Evolutionary conservation across 2,329 filamentous ascomycete species (phyloP).

Genomic region (Xylaria sp.): DNA sequence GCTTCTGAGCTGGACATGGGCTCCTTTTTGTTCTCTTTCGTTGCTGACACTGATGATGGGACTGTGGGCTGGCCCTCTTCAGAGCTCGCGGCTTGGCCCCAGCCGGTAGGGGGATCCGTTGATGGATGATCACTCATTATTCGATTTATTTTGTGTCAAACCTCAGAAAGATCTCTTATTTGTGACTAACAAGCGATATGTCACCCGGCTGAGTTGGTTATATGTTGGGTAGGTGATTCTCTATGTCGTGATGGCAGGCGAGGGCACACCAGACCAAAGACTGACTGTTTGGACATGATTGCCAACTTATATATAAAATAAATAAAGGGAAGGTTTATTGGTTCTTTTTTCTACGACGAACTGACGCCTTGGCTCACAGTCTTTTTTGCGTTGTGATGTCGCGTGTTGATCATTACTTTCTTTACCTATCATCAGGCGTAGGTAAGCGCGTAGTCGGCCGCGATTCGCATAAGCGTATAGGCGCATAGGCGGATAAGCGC

Average conservation of each 20-base stretch:
- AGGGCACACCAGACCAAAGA: background rate
- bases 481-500: background rate
- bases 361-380: too few relatives aligned
- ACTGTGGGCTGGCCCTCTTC: background rate
- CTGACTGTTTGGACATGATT: background rate
- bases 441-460: conserved; percentile 4
- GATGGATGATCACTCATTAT: background rate
- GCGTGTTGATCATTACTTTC: too few relatives aligned
- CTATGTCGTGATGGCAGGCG: background rate
- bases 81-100: background rate
- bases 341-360: too few relatives aligned
- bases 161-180: background rate
- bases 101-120: background rate
- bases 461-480: conserved; percentile 15
- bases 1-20: background rate
- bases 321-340: too few relatives aligned
- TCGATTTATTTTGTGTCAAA: background rate
- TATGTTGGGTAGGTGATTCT: background rate
- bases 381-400: too few relatives aligned
- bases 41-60: background rate
- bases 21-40: background rate
- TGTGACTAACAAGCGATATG: background rate
- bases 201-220: background rate
- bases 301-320: background rate
- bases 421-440: too few relatives aligned